phyloP scores from a whole-genome alignment of 2,329 filamentous ascomycete genomes.

The Fusarium sp. region DNA sequence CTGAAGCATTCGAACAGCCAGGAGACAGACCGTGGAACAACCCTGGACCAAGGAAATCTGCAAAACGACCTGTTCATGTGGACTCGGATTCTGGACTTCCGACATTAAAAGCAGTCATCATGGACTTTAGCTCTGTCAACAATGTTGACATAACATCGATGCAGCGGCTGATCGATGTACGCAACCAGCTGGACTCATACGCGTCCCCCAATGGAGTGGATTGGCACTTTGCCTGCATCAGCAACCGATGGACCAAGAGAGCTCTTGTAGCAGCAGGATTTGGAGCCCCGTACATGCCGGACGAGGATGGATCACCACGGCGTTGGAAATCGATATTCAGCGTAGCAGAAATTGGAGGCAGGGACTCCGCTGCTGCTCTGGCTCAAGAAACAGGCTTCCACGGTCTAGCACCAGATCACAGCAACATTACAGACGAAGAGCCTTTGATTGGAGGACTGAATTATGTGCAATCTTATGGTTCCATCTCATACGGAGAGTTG shows the following conservation, averaged over 20 bases:
- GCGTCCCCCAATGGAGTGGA: slow-evolving; percentile 84
- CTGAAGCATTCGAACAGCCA: slow-evolving; percentile 71
- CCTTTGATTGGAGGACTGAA: slow-evolving; percentile 48
- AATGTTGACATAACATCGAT: slow-evolving; percentile 94
- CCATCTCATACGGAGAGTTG: slow-evolving; percentile 41
- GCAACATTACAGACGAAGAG: slow-evolving; percentile 52
- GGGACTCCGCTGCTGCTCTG: slow-evolving; percentile 74
- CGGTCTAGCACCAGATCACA: slow-evolving; percentile 50
- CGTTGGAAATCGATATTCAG: slow-evolving; percentile 97
- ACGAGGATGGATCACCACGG: slow-evolving; percentile 61
- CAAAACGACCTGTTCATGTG: slow-evolving; percentile 56
- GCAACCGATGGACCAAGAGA: slow-evolving; percentile 91
- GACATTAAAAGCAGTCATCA: slow-evolving; percentile 86
- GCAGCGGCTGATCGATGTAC: slow-evolving; percentile 92
- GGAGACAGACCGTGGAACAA: slow-evolving; percentile 97
- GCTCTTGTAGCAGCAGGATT: slow-evolving; percentile 90
- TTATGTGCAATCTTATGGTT: slow-evolving; percentile 21
- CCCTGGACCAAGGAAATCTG: slow-evolving; percentile 73
- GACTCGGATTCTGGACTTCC: slow-evolving; percentile 66
- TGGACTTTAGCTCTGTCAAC: slow-evolving; percentile 95
- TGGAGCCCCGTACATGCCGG: slow-evolving; percentile 76
- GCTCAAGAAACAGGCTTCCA: slow-evolving; percentile 74
- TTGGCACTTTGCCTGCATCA: slow-evolving; percentile 96
- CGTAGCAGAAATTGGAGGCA: slow-evolving; percentile 86
- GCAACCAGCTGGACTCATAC: slow-evolving; percentile 92